These are phyloP conservation scores for Cinchona pubescens DNA, from an alignment of 257 asterid genomes.

Conservation along the genomic window DNA sequence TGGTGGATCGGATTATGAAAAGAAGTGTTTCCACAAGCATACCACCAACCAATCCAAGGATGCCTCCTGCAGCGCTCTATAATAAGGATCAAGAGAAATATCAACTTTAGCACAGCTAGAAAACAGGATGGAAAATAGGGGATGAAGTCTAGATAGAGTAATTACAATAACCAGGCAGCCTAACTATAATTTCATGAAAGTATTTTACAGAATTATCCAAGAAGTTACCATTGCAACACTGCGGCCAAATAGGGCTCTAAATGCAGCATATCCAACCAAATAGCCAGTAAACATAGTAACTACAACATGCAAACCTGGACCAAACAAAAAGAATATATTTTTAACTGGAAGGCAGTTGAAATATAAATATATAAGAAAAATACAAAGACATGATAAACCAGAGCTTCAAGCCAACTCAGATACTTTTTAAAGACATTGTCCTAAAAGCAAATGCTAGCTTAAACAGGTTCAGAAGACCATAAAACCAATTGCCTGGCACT, in stretches of 20 bases:
- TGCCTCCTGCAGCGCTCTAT: slow-evolving; percentile 94
- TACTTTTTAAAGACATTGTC: neutral
- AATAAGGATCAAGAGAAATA: slow-evolving; percentile 15
- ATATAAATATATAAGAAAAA: no score
- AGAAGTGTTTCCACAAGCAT: slow-evolving; percentile 92
- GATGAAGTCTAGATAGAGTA: no score
- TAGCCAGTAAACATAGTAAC: slow-evolving; percentile 86
- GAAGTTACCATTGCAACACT: slow-evolving; percentile 80
- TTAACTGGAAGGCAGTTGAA: neutral
- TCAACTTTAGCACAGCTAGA: neutral
- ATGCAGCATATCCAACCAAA: slow-evolving; percentile 80
- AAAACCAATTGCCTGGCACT: neutral
- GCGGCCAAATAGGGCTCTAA: slow-evolving; percentile 79
- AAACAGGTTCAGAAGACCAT: neutral
- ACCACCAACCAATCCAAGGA: slow-evolving; percentile 81
- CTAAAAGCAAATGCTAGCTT: neutral
- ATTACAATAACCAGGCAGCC: no score
- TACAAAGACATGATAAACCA: no score
- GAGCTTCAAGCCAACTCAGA: no score
- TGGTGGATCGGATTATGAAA: slow-evolving; percentile 59
- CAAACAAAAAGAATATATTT: slow-evolving; percentile 5
- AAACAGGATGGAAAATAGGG: neutral
- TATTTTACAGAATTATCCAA: neutral
- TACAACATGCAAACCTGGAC: slow-evolving; percentile 78
- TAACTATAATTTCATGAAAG: neutral